Percentiles rank a stretch among this genome's conserved stretches.
phyloP scores from a whole-genome alignment of 352 stramenopile genomes.

The Halophytophthora batemanensis region DNA sequence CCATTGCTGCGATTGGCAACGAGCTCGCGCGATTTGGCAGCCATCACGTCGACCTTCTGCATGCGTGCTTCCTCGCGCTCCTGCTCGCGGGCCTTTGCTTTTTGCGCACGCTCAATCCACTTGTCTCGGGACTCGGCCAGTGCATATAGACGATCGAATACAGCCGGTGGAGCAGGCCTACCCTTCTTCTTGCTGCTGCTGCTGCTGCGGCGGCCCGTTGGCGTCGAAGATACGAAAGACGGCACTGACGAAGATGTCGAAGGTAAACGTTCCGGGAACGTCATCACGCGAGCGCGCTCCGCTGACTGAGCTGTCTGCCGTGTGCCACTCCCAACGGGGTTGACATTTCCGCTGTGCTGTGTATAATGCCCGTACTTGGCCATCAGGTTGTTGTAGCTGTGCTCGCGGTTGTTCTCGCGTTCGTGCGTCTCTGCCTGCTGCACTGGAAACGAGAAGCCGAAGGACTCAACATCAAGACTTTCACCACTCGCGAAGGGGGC shows the following conservation, averaged over 20 bases:
- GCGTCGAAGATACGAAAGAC: constrained; percentile 18
- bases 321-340: constrained; percentile 14
- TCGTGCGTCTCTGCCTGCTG: constrained; percentile 16
- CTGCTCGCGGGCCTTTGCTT: constrained; percentile 58
- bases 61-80: constrained; percentile 38
- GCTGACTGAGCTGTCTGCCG: constrained; percentile 21
- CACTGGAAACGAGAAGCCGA: neutral
- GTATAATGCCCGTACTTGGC: constrained; percentile 76
- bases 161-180: constrained; percentile 26
- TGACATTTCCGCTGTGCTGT: constrained; percentile 60
- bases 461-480: neutral
- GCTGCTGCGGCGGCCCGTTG: constrained; percentile 7
- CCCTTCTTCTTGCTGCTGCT: constrained; percentile 30
- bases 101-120: constrained; percentile 69
- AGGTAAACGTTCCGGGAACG: constrained; percentile 11
- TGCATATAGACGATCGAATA: constrained; percentile 65
- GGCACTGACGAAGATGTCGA: constrained; percentile 8
- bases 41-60: constrained; percentile 44
- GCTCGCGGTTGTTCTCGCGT: constrained; percentile 54
- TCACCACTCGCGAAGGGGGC: neutral
- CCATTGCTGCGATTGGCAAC: constrained; percentile 48
- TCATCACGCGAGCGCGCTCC: constrained; percentile 25
- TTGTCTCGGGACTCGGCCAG: constrained; percentile 70
- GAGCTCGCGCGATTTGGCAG: constrained; percentile 57
- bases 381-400: constrained; percentile 70